Percentiles rank a stretch among this genome's conserved stretches.
Evolutionary conservation across 306 rosid genomes (phyloP).

Genomic region (Crotalaria pallida): DNA sequence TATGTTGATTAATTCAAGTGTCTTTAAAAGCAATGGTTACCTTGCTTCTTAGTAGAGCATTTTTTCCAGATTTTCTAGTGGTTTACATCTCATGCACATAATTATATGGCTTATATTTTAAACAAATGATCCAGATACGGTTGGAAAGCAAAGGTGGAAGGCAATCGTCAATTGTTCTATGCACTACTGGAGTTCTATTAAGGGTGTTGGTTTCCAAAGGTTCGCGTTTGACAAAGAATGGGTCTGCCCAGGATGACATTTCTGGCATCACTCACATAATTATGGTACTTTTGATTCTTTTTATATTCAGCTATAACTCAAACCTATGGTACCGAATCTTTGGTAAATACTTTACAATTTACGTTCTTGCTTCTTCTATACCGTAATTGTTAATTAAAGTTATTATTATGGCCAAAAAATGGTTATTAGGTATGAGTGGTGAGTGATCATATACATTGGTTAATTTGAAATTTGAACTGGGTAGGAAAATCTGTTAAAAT

Average conservation of each 20-base stretch:
- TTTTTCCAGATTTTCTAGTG: slow-evolving; percentile 7
- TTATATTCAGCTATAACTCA: slow-evolving; percentile 3
- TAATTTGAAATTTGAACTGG: not conserved
- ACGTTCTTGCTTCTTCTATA: slow-evolving; percentile 7
- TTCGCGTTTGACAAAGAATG: slow-evolving; percentile 23
- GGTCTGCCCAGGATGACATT: slow-evolving; percentile 24
- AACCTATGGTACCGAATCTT: slow-evolving; percentile 3
- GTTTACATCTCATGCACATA: slow-evolving; percentile 2
- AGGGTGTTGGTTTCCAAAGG: slow-evolving; percentile 67
- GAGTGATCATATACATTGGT: slow-evolving; percentile 1
- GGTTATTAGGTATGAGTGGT: not conserved
- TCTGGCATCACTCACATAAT: slow-evolving; percentile 79
- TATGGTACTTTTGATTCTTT: slow-evolving; percentile 51
- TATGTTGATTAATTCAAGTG: not conserved
- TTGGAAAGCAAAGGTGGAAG: slow-evolving; percentile 84
- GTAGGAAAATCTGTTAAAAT: not conserved
- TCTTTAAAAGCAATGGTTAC: not conserved
- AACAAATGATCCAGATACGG: slow-evolving; percentile 62
- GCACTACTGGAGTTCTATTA: slow-evolving; percentile 85
- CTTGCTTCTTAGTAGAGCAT: slow-evolving; percentile 6
- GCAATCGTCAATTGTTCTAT: slow-evolving; percentile 73
- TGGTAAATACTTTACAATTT: not conserved
- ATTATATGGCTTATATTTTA: not conserved
- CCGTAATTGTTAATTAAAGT: slow-evolving; percentile 3
- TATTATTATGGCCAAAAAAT: not conserved